These are phyloP conservation scores for Oryza glumipatula DNA, from an alignment of 176 grass and related monocot species.

Conservation along the genomic window DNA sequence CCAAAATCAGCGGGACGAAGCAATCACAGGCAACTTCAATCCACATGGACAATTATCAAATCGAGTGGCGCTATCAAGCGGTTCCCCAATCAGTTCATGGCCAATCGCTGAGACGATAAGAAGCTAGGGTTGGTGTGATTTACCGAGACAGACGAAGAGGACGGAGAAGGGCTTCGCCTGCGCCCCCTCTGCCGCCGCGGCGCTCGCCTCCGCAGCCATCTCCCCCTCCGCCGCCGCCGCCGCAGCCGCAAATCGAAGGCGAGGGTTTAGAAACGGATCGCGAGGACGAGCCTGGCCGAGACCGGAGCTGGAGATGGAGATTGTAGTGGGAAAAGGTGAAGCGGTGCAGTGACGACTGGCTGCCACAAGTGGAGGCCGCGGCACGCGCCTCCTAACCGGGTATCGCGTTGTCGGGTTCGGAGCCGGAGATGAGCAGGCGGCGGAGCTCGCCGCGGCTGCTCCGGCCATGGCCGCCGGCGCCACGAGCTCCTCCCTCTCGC, in stretches of 20 bases:
- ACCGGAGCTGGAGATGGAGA: too few relatives aligned
- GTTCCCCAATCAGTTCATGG: background rate
- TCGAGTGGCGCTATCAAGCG: background rate
- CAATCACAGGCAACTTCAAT: conserved; percentile 1
- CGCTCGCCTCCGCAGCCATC: conserved; percentile 42
- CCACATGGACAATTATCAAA: background rate
- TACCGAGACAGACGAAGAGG: conserved; percentile 97
- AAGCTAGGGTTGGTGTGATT: background rate
- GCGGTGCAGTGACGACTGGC: background rate
- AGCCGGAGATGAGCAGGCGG: background rate
- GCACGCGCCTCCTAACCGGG: conserved; percentile 17
- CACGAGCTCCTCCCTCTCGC: background rate
- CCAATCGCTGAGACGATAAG: background rate
- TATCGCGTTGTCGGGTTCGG: conserved; percentile 48
- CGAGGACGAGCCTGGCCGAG: background rate
- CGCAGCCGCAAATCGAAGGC: conserved; percentile 31
- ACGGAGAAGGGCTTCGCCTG: conserved; percentile 69
- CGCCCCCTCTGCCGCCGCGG: background rate
- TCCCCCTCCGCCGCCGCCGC: conserved; percentile 9
- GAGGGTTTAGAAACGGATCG: conserved; percentile 15
- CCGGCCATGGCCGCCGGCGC: background rate
- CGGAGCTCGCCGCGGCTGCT: background rate
- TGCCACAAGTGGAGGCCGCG: conserved; percentile 13
- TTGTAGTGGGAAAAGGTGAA: too few relatives aligned
- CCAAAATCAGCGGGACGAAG: background rate